Evolutionary conservation across 768 basidiomycete genomes (phyloP).

Genomic region (Tylopilus felleus): DNA sequence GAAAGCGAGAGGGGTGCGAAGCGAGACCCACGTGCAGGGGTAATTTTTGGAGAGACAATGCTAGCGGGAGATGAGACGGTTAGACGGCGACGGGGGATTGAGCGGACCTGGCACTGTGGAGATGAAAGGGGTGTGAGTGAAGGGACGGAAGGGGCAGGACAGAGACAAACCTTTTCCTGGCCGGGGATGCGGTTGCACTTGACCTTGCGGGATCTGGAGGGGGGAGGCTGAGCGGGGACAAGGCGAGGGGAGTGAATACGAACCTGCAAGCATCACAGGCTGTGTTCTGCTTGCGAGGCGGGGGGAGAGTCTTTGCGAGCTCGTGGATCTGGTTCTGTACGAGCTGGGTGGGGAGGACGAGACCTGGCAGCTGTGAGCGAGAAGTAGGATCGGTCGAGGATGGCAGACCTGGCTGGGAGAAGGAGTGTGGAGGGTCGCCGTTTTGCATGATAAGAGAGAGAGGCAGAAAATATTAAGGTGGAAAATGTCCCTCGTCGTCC

Average conservation of each 20-base stretch:
- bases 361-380: slow-evolving; percentile 37
- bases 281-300: slow-evolving; percentile 89
- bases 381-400: not conserved
- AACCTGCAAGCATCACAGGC: slow-evolving; percentile 92
- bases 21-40: slow-evolving; percentile 77
- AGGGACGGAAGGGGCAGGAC: slow-evolving; percentile 4
- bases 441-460: slow-evolving; percentile 30
- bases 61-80: slow-evolving; percentile 34
- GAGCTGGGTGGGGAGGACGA: slow-evolving; percentile 59
- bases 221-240: not conserved
- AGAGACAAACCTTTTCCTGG: slow-evolving; percentile 66
- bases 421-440: slow-evolving; percentile 29
- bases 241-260: slow-evolving; percentile 6
- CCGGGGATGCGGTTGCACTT: slow-evolving; percentile 83
- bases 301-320: slow-evolving; percentile 72
- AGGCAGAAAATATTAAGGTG: slow-evolving; percentile 27
- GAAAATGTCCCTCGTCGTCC: slow-evolving; percentile 15
- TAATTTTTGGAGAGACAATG: slow-evolving; percentile 87
- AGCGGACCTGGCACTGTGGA: slow-evolving; percentile 62
- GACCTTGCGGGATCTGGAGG: slow-evolving; percentile 73
- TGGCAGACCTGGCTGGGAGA: slow-evolving; percentile 32
- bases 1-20: slow-evolving; percentile 15
- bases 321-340: slow-evolving; percentile 83
- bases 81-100: slow-evolving; percentile 13
- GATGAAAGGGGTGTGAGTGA: slow-evolving; percentile 18